Evolutionary conservation across 495 filamentous ascomycete species (phyloP), one percentile per base, ranked within the genome.

Genomic region (Penicillium flavigenum): DNA sequence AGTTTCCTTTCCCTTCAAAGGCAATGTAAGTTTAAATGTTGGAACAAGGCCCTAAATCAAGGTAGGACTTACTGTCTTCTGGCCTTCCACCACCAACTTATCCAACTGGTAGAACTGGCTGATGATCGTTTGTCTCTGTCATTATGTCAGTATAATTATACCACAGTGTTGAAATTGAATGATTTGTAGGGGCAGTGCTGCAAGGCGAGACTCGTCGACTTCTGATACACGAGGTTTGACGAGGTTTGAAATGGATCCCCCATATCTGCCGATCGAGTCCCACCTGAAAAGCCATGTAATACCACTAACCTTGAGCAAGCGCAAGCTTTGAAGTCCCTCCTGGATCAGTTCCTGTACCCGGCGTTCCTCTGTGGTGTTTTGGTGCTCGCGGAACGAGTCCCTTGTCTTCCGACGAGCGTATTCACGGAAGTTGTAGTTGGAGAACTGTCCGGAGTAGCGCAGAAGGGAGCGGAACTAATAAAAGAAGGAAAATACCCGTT

Each of bases 51-150:
- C 17, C 4, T 24, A 4, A 20, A n/a, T 4, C 0, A 17, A 47
- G 12, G 32, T 20, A 31, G 38, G 34, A 38, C 76, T 61, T 68
- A 82, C 79, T 42, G 78, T 77, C 69, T 86, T 86, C 57, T 89
- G 88, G 19, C 93, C 92, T 69, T 98, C 94, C 6, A 98, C 91
- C 24, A 98, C 94, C 68, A 98, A 82, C 66, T 86, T 79, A 72
- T 98, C 91, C 64, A 94, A 64, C 75, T 96, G 89, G 76, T 89
- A 98, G 73, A 97, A 97, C 71, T 96, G 90, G 64, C 90, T 96
- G 62, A 98, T 83, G 32, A 92, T 79, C 5, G 93, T 96, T 86
- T 98, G 94, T 65, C 94, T 87, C 94, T 98, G 76, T 60, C 55
- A 22, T 22, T 22, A 19, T 19, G 59, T 74, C 46, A 71, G 64